Base-by-base conservation (phyloP, 2,329 filamentous ascomycete species). In the Penicillium concentricum region DNA sequence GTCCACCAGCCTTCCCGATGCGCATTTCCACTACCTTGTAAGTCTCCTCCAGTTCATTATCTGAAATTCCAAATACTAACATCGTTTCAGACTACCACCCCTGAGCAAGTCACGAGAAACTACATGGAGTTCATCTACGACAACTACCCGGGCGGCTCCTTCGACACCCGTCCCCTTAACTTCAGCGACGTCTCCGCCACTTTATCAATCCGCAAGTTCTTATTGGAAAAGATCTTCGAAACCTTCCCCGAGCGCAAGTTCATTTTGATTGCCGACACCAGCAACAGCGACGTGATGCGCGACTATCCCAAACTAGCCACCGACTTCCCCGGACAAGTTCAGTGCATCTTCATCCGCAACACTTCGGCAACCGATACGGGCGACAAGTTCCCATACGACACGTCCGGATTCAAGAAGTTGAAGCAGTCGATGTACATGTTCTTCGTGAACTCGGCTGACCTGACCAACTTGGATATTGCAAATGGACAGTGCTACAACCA, bases 61-160 rank as follows among this genome's bases (percentile, higher is more conserved):
- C 10, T n/a, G 3, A n/a, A 20, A 1, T 3, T 38, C 3, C 2
- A 5, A 16, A 26, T 26, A 43, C 41, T 59, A 45, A 58, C 12
- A 35, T 30, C 13, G 16, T 10, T 6, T 4, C 2, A 65, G 20
- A 92, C 89, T 0, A 92, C 89, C 0, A 91, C 89, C 0, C 89
- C 89, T 0, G 89, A 92, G 74, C 89, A 92, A 71, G 82, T 86
- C 5, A 91, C 89, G 0, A 80, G 89, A 41, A 88, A 87, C 63
- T 92, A 92, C 76, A 91, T 91, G 88, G 65, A 75, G 53, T 88
- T 88, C 73, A 91, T 92, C 71, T 92, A 89, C 79, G 83, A 84
- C 67, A 90, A 83, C 7, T 92, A 92, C 69, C 90, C 90, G 0
- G 82, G 86, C 15, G 90, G 90, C 42, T 89, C 85, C 41, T 91